Base-by-base conservation (phyloP, 225 moss, liverwort and hornwort species). In the Bryum argenteum region DNA sequence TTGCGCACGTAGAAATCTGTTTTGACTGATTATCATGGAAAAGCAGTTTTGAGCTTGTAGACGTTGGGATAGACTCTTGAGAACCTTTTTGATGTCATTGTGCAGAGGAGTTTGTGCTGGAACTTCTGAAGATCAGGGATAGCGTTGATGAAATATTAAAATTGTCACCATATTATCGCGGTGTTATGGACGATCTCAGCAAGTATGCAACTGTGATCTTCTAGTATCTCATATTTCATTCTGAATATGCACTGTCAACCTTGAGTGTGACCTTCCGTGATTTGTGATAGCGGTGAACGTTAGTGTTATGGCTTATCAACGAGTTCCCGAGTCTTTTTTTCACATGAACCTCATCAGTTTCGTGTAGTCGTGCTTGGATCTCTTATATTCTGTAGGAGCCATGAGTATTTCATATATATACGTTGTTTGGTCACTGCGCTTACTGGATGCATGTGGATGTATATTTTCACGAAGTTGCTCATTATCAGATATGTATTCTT, bases 41-140 rank as follows among this genome's bases (percentile, higher is more conserved):
- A 62, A 63, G 17, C 20, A 45, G 21, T 17, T 65, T 63, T 59
- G 2, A 9, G 59, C 63, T 37, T 75, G 23, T 50, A 57, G 66
- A 55, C 37, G 42, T 50, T n/a, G 9, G 23, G 47, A 52, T 38
- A 59, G 28, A 17, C 11, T 11, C 50, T 15, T 66, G 56, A 64
- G 65, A 68, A 54, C 26, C 23, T 51, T 22, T 28, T 21, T 56
- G 65, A 23, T 50, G 42, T 73, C 21, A 15, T 59, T 78, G 51
- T 77, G 81, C 87, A 87, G 84, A 72, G 17, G 70, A 71, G 58
- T 84, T 55, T 52, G 57, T 84, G 57, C 63, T 87, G 77, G 66
- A 81, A 40, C 71, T 87, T 61, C 71, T 43, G 16, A 73, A 81
- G 19, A 65, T 83, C 57, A 69, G 67, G 72, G 71, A 73, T 21